Percentiles rank a stretch among this genome's conserved stretches.
These are phyloP conservation scores for Trichoderma oligosporum DNA, from an alignment of 2,329 filamentous ascomycete genomes.

Conservation along the genomic window DNA sequence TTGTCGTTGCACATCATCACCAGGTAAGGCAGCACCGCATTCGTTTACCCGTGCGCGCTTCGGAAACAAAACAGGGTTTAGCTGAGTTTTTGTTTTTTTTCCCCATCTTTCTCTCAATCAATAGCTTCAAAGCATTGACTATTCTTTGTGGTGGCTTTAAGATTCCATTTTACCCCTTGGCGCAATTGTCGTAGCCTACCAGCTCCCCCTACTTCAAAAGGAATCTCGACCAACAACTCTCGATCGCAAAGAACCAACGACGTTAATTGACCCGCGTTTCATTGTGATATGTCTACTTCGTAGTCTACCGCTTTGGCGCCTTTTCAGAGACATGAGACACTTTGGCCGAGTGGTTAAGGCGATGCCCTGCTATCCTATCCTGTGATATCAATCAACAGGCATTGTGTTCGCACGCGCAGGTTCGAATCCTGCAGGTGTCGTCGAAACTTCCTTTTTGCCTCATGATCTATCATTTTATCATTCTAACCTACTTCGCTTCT, in stretches of 20 bases:
- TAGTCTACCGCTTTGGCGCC: background rate
- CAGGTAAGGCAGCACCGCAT: slow-evolving; percentile 7
- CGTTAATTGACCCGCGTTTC: too few relatives aligned
- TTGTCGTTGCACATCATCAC: background rate
- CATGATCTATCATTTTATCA: background rate
- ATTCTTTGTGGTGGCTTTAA: too few relatives aligned
- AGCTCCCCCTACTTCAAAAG: too few relatives aligned
- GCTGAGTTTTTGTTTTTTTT: background rate
- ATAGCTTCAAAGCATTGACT: too few relatives aligned
- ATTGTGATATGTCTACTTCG: too few relatives aligned
- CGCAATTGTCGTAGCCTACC: too few relatives aligned
- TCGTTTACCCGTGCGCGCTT: background rate
- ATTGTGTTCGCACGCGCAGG: slow-evolving; percentile 19
- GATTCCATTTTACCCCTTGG: too few relatives aligned
- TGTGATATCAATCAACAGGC: slow-evolving; percentile 4
- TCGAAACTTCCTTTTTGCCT: slow-evolving; percentile 1
- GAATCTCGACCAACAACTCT: too few relatives aligned
- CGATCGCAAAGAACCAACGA: too few relatives aligned
- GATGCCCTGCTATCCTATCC: slow-evolving; percentile 18
- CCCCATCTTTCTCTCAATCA: too few relatives aligned
- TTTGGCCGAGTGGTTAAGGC: slow-evolving; percentile 18
- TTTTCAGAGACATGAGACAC: background rate
- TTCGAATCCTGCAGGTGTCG: slow-evolving; percentile 18
- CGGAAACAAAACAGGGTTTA: background rate
- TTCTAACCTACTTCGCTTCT: too few relatives aligned